These are phyloP conservation scores for Penicillium maclennaniae DNA, from an alignment of 495 filamentous ascomycete species.

Conservation along the genomic window DNA sequence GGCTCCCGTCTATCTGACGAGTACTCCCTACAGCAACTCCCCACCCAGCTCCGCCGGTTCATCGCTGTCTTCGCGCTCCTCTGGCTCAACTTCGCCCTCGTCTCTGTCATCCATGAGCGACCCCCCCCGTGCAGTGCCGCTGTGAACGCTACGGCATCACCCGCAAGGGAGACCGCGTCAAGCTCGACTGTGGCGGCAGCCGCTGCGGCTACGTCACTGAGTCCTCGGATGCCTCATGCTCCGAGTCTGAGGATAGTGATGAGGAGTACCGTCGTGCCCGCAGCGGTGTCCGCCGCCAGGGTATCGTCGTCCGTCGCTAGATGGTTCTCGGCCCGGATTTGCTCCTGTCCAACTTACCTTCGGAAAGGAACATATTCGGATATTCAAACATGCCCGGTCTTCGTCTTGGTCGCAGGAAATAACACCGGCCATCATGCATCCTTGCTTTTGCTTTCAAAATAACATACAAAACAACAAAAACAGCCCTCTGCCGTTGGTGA, in stretches of 20 bases:
- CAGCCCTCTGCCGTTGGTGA: constrained; percentile 21
- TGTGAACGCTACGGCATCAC: constrained; percentile 97
- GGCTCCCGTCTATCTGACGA: constrained; percentile 68
- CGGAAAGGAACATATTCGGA: no score
- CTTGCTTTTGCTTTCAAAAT: constrained; percentile 18
- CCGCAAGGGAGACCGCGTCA: constrained; percentile 83
- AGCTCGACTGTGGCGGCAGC: constrained; percentile 86
- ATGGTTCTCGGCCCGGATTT: not conserved
- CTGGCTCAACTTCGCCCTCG: constrained; percentile 65
- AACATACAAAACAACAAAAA: constrained; percentile 20
- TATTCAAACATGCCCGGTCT: not conserved
- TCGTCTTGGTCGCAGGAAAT: constrained; percentile 15
- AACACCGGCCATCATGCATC: constrained; percentile 14
- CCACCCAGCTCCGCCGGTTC: constrained; percentile 73
- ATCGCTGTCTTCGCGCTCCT: constrained; percentile 69
- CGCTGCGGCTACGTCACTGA: constrained; percentile 74
- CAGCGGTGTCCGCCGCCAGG: constrained; percentile 62
- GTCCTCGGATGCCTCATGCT: constrained; percentile 50
- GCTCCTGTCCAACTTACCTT: not conserved
- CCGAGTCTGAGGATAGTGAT: constrained; percentile 55
- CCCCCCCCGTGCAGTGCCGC: constrained; percentile 67
- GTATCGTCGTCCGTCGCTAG: constrained; percentile 65
- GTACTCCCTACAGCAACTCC: constrained; percentile 56
- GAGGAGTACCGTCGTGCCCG: constrained; percentile 50
- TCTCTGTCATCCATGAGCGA: constrained; percentile 72